Percentiles rank a stretch among this genome's conserved stretches.
Evolutionary conservation across 1,284 basidiomycete species (phyloP).

Genomic region (Papiliotrema terrestris): DNA sequence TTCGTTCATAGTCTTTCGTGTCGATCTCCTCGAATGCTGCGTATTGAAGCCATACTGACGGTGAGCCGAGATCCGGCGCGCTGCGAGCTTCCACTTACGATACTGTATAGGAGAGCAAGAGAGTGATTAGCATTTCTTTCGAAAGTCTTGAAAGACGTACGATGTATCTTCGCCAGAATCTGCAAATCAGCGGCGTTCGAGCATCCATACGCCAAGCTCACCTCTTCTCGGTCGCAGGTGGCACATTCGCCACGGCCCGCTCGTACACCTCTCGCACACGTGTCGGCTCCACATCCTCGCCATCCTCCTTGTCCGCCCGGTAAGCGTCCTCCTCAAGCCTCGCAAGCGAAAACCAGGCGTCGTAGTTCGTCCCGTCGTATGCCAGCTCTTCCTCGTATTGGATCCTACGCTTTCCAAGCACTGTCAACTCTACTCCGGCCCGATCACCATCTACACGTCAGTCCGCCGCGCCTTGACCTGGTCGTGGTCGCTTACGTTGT

Average conservation of each 20-base stretch:
- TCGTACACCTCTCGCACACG: conserved; percentile 93
- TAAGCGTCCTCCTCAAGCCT: conserved; percentile 87
- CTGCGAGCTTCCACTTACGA: conserved; percentile 16
- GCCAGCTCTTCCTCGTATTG: conserved; percentile 93
- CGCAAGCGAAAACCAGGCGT: conserved; percentile 97
- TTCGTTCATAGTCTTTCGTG: conserved; percentile 78
- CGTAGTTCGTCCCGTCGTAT: conserved; percentile 88
- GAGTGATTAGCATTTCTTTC: conserved; percentile 1
- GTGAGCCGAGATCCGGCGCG: neutral
- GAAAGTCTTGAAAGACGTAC: conserved; percentile 53
- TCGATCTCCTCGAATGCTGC: conserved; percentile 97
- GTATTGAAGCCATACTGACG: conserved; percentile 83
- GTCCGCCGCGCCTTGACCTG: neutral
- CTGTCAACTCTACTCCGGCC: conserved; percentile 83
- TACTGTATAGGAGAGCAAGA: conserved; percentile 15
- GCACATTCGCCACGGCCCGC: conserved; percentile 91
- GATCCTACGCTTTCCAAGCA: conserved; percentile 91
- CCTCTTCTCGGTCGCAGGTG: conserved; percentile 59
- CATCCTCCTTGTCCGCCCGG: conserved; percentile 70
- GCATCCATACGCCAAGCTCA: conserved; percentile 43
- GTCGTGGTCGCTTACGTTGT: conserved; percentile 57
- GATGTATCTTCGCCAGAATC: conserved; percentile 94
- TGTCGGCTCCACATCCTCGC: conserved; percentile 55
- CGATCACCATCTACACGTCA: conserved; percentile 65
- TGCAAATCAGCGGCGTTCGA: conserved; percentile 46